A percentile compares a stretch with the other conserved stretches of the same genome.
Conservation (phyloP, 768 basidiomycete species). For the Tremella yokohamensis region DNA sequence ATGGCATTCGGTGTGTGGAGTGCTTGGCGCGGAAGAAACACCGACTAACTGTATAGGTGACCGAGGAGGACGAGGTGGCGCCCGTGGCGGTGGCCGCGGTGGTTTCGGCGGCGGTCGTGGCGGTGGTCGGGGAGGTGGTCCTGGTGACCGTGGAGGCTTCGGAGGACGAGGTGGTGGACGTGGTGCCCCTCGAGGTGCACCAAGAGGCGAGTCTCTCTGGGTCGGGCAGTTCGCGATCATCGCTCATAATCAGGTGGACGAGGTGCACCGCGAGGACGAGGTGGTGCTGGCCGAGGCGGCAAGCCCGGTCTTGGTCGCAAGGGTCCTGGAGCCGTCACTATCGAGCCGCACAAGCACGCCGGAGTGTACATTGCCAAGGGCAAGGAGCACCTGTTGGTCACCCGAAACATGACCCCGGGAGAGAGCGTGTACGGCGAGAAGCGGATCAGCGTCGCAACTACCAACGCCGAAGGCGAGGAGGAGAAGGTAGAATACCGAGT, state of each 20-base stretch:
- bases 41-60: not conserved
- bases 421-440: constrained; percentile 99
- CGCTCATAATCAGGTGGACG: constrained; percentile 21
- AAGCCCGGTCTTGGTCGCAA: constrained; percentile 53
- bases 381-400: constrained; percentile 95
- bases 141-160: constrained; percentile 75
- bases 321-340: constrained; percentile 81
- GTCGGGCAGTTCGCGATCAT: not conserved
- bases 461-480: constrained; percentile 54
- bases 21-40: not conserved
- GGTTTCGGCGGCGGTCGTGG: constrained; percentile 25
- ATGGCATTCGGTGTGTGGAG: constrained; percentile 46
- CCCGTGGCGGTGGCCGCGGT: constrained; percentile 19
- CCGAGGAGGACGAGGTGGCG: constrained; percentile 35
- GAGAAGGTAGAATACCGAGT: constrained; percentile 95
- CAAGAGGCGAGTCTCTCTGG: constrained; percentile 5
- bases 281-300: constrained; percentile 64
- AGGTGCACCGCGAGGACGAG: constrained; percentile 52
- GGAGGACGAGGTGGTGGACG: constrained; percentile 42
- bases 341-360: constrained; percentile 91
- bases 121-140: constrained; percentile 26
- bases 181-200: constrained; percentile 54
- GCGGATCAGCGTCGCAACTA: constrained; percentile 72
- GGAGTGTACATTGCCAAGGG: constrained; percentile 94
- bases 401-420: constrained; percentile 94